Evolutionary conservation across 495 filamentous ascomycete genomes (phyloP).

Genomic region (Penicillium subrubescens): DNA sequence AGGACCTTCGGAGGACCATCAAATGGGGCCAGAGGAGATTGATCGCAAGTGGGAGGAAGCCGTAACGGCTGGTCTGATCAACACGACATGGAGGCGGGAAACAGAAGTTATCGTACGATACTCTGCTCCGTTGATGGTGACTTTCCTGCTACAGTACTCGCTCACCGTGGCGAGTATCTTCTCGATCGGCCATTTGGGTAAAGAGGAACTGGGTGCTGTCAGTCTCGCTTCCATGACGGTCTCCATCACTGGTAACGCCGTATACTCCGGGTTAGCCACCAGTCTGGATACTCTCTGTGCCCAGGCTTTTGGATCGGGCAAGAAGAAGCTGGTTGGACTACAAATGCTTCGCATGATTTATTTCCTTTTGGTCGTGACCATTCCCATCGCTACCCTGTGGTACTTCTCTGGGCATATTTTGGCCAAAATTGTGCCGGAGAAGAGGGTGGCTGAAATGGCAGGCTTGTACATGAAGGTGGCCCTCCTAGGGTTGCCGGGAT

Average conservation of each 20-base stretch:
- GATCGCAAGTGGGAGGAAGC: slow-evolving; percentile 78
- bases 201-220: slow-evolving; percentile 64
- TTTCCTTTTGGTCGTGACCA: slow-evolving; percentile 63
- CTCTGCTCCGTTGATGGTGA: slow-evolving; percentile 66
- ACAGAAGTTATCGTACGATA: slow-evolving; percentile 66
- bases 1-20: slow-evolving; percentile 29
- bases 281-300: slow-evolving; percentile 76
- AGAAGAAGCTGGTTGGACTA: slow-evolving; percentile 67
- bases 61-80: slow-evolving; percentile 69
- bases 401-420: slow-evolving; percentile 61
- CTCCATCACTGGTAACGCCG: slow-evolving; percentile 72
- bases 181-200: slow-evolving; percentile 66
- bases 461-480: slow-evolving; percentile 69
- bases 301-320: slow-evolving; percentile 75
- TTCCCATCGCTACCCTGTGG: slow-evolving; percentile 70
- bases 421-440: slow-evolving; percentile 63
- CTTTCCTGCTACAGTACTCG: slow-evolving; percentile 75
- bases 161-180: slow-evolving; percentile 72
- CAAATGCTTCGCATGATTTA: slow-evolving; percentile 71
- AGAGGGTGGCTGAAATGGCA: slow-evolving; percentile 62
- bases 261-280: slow-evolving; percentile 73
- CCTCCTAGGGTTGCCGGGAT: slow-evolving; percentile 67
- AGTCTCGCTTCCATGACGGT: slow-evolving; percentile 69
- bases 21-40: slow-evolving; percentile 41
- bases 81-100: slow-evolving; percentile 84